phyloP scores from a whole-genome alignment of 2,329 filamentous ascomycete species.

The Septoria petroselini region DNA sequence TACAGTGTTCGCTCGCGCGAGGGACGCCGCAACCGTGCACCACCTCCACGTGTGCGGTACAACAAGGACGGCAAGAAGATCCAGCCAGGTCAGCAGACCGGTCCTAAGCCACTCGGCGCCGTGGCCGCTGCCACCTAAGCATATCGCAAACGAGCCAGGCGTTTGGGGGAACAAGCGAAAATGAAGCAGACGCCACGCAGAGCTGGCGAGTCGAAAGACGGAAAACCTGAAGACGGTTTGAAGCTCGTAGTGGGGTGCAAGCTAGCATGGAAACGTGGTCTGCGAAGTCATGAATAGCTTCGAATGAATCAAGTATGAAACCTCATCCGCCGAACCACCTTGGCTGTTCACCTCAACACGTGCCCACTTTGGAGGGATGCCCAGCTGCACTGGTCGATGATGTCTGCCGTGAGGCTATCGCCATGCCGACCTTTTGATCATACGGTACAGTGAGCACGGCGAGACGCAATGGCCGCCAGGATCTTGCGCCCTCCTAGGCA shows the following conservation, averaged over 20 bases:
- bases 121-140: slow-evolving; percentile 21
- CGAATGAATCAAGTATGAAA: slow-evolving; percentile 24
- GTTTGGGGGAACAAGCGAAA: slow-evolving; percentile 11
- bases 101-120: slow-evolving; percentile 50
- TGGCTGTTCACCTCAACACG: too few species aligned
- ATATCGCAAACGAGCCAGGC: background rate
- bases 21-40: slow-evolving; percentile 97
- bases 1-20: slow-evolving; percentile 90
- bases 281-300: slow-evolving; percentile 26
- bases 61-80: slow-evolving; percentile 99
- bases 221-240: background rate
- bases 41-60: slow-evolving; percentile 95
- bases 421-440: too few species aligned
- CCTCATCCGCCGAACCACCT: slow-evolving; percentile 2
- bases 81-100: slow-evolving; percentile 77
- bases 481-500: too few species aligned
- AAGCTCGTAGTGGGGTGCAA: background rate
- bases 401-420: too few species aligned
- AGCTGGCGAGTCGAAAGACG: slow-evolving; percentile 9
- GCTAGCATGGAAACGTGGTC: background rate
- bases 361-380: too few species aligned
- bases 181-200: slow-evolving; percentile 10
- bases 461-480: too few species aligned
- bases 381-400: too few species aligned
- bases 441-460: too few species aligned